A percentile compares a stretch with the other conserved stretches of the same genome.
Evolutionary conservation across 2,329 filamentous ascomycete species (phyloP).

Genomic region (Chrysosporium keratinophilum): DNA sequence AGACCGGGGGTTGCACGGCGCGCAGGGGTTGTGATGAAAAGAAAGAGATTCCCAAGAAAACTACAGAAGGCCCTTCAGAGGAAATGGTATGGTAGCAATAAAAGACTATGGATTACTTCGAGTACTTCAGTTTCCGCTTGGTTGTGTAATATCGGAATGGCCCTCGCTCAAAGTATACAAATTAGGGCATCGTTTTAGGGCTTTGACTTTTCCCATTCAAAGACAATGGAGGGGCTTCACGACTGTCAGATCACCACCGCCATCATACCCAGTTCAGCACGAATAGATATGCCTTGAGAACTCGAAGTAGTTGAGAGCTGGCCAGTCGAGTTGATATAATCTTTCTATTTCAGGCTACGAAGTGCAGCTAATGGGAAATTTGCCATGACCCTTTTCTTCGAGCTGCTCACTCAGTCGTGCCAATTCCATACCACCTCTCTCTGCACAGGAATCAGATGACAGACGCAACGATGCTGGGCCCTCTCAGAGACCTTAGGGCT

Average conservation of each 20-base stretch:
- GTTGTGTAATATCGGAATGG: not conserved
- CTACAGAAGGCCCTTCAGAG: not conserved
- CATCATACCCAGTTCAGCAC: no score
- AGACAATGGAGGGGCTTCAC: no score
- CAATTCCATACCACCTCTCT: not conserved
- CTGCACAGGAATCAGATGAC: not conserved
- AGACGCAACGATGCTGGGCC: not conserved
- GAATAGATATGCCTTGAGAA: not conserved
- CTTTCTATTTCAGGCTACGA: no score
- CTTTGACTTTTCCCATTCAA: not conserved
- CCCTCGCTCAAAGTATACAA: not conserved
- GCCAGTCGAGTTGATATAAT: not conserved
- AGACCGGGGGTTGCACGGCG: not conserved
- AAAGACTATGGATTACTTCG: not conserved
- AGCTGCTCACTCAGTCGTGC: not conserved
- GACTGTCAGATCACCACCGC: no score
- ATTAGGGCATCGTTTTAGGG: slow-evolving; percentile 6
- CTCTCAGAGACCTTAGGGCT: slow-evolving; percentile 23
- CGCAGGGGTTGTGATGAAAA: not conserved
- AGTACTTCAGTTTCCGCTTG: no score
- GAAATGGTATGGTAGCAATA: not conserved
- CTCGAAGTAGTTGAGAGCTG: not conserved
- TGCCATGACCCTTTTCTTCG: not conserved
- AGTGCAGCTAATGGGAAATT: no score
- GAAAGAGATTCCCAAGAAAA: no score